Conservation (phyloP, 805 yeast genomes). For the Pichia californica region DNA sequence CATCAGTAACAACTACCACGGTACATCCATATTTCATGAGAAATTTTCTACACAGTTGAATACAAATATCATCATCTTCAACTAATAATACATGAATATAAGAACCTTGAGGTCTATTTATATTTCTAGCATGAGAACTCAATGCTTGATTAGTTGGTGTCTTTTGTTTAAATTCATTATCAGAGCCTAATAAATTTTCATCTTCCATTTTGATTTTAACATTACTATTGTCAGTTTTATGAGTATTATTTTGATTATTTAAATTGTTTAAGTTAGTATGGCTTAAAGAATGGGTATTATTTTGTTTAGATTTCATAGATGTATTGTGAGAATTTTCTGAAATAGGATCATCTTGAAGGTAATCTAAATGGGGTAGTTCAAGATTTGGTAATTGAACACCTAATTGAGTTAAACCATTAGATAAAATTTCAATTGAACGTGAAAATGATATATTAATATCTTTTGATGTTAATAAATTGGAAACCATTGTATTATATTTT, state of each 20-base stretch:
- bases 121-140: conserved; percentile 12
- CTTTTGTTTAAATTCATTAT: not conserved
- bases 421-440: conserved; percentile 43
- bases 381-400: conserved; percentile 67
- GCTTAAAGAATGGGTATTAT: too few species aligned
- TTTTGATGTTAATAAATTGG: conserved; percentile 51
- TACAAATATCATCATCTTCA: conserved; percentile 78
- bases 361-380: conserved; percentile 40
- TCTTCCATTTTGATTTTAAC: not conserved
- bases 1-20: conserved; percentile 90
- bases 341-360: not conserved
- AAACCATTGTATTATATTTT: conserved; percentile 60
- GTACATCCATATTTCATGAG: conserved; percentile 84
- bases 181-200: too few species aligned
- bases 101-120: conserved; percentile 29
- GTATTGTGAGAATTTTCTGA: not conserved
- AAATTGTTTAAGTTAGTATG: not conserved
- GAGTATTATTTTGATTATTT: not conserved
- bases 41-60: conserved; percentile 76
- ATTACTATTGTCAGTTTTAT: not conserved
- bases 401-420: conserved; percentile 42
- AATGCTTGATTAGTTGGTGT: not conserved
- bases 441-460: conserved; percentile 51
- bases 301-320: not conserved
- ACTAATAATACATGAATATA: conserved; percentile 65